Conservation (phyloP, 2,329 filamentous ascomycete species). For the Penicillium sp. region DNA sequence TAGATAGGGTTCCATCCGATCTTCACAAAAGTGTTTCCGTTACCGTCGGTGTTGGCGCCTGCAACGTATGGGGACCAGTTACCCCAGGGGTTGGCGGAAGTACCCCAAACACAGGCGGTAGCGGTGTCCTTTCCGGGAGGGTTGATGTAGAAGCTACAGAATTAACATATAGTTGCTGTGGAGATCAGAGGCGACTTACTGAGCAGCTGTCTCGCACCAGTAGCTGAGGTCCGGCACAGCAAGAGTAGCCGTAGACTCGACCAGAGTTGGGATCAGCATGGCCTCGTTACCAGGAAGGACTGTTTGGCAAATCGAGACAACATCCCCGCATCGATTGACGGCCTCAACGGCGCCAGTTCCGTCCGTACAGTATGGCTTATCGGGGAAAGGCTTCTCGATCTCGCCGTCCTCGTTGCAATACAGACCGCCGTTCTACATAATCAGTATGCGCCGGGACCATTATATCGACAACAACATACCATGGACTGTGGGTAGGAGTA, state of each 20-base stretch:
- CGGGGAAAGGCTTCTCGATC: conserved; percentile 70
- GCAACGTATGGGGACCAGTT: conserved; percentile 81
- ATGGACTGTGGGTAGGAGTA: conserved; percentile 74
- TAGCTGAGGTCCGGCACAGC: conserved; percentile 73
- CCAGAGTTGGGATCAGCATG: conserved; percentile 80
- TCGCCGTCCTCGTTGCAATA: conserved; percentile 71
- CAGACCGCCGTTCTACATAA: conserved; percentile 70
- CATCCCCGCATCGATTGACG: conserved; percentile 65
- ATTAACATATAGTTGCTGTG: conserved; percentile 11
- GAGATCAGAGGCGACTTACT: conserved; percentile 58
- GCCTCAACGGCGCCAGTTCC: conserved; percentile 69
- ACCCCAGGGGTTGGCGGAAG: conserved; percentile 64
- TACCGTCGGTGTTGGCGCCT: conserved; percentile 70
- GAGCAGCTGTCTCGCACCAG: conserved; percentile 74
- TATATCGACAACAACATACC: conserved; percentile 54
- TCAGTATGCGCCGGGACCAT: not conserved
- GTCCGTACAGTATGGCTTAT: conserved; percentile 70
- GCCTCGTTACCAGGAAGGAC: conserved; percentile 79
- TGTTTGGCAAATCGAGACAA: conserved; percentile 78
- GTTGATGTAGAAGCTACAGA: conserved; percentile 74
- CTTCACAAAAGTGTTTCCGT: conserved; percentile 73
- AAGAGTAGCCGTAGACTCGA: conserved; percentile 61
- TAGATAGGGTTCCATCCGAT: conserved; percentile 80
- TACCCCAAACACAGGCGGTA: conserved; percentile 75
- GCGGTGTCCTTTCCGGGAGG: conserved; percentile 66